Conservation (phyloP, 768 basidiomycete genomes). For the Mycena galericulata region DNA sequence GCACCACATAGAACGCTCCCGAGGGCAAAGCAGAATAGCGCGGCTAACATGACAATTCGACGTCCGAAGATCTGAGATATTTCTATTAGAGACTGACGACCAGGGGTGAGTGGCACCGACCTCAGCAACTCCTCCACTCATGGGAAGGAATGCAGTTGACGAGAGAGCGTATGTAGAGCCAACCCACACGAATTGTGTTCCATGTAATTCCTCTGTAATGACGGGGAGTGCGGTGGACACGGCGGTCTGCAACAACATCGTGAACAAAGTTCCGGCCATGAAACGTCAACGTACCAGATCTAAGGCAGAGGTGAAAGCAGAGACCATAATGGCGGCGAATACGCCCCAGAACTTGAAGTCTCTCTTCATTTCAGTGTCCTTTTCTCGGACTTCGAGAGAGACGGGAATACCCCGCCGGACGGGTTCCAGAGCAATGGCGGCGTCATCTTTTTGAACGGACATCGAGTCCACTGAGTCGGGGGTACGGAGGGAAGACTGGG, state of each 20-base stretch:
- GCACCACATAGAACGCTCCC: constrained; percentile 59
- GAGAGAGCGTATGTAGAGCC: constrained; percentile 42
- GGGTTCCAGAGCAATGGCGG: not conserved
- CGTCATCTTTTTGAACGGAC: not conserved
- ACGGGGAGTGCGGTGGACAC: constrained; percentile 44
- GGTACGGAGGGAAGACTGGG: not conserved
- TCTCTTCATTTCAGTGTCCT: not conserved
- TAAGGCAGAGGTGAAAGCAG: constrained; percentile 3
- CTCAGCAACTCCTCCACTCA: constrained; percentile 47
- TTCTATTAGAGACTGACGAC: not conserved
- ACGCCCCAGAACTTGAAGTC: constrained; percentile 12
- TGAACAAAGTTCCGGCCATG: too few relatives aligned
- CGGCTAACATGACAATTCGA: constrained; percentile 43
- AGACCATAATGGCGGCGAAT: constrained; percentile 9
- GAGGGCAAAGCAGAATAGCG: constrained; percentile 51
- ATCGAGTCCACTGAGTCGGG: not conserved
- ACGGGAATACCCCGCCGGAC: not conserved
- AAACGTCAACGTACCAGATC: not conserved
- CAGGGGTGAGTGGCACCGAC: constrained; percentile 27
- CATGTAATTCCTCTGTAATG: constrained; percentile 45
- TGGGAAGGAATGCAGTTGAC: constrained; percentile 46
- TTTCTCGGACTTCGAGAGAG: not conserved
- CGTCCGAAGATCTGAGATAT: constrained; percentile 53
- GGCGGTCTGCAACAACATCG: constrained; percentile 29
- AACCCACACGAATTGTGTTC: constrained; percentile 42